Evolutionary conservation across 371 early-diverging fungal species (phyloP).

Genomic region (Lichtheimia ramosa): DNA sequence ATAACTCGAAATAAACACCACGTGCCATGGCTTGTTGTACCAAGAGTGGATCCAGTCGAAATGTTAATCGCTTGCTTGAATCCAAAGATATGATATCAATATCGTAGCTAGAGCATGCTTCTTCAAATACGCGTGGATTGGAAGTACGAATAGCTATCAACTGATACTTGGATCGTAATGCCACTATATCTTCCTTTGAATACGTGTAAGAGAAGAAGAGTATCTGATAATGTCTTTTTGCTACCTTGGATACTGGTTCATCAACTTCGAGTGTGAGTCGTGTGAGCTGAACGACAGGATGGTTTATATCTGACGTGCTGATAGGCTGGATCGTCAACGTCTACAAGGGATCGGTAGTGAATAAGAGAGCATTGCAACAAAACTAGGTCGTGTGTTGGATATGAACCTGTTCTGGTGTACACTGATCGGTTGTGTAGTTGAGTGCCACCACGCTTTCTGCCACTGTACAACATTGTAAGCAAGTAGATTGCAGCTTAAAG

Average conservation of each 20-base stretch:
- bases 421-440: slow-evolving; percentile 1
- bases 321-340: slow-evolving; percentile 2
- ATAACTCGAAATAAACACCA: slow-evolving; percentile 82
- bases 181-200: slow-evolving; percentile 14
- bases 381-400: no score
- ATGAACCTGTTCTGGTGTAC: background rate
- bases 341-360: background rate
- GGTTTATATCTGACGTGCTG: slow-evolving; percentile 7
- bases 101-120: slow-evolving; percentile 67
- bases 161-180: slow-evolving; percentile 46
- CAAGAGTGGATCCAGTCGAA: slow-evolving; percentile 67
- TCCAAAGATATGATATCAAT: slow-evolving; percentile 89
- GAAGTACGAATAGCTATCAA: slow-evolving; percentile 80
- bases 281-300: slow-evolving; percentile 25
- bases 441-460: slow-evolving; percentile 15
- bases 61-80: slow-evolving; percentile 65
- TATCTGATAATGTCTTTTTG: background rate
- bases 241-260: slow-evolving; percentile 10
- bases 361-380: background rate
- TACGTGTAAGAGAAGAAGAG: no score
- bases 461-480: slow-evolving; percentile 6
- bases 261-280: slow-evolving; percentile 32
- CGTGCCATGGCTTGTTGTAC: slow-evolving; percentile 50
- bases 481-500: background rate
- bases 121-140: slow-evolving; percentile 66